Conservation (phyloP, 306 rosid species). For the Dalbergia cultrata region DNA sequence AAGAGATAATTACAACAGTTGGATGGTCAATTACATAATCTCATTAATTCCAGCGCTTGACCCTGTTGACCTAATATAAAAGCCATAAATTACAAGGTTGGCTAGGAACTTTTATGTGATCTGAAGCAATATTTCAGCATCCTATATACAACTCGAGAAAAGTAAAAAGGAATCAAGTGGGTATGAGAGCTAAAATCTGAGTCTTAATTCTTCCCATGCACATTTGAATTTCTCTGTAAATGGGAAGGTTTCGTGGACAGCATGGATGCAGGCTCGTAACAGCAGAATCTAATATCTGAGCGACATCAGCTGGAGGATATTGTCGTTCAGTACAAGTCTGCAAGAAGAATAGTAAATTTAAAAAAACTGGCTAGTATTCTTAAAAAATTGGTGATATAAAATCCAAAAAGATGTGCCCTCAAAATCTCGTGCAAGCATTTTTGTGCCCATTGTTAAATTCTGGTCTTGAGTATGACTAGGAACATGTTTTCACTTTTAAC, state of each 20-base stretch:
- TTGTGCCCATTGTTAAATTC: neutral
- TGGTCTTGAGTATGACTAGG: constrained; percentile 3
- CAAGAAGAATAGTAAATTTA: constrained; percentile 24
- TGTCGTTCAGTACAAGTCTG: constrained; percentile 96
- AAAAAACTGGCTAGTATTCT: constrained; percentile 32
- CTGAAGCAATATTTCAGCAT: constrained; percentile 42
- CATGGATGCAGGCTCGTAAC: constrained; percentile 76
- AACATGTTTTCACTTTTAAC: neutral
- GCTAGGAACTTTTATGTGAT: constrained; percentile 31
- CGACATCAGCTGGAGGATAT: constrained; percentile 90
- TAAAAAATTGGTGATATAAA: constrained; percentile 6
- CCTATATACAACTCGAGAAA: constrained; percentile 49
- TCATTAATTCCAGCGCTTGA: constrained; percentile 1
- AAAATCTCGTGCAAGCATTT: neutral
- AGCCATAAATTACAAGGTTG: constrained; percentile 13
- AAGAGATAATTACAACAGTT: constrained; percentile 1
- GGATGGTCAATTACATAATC: constrained; percentile 36
- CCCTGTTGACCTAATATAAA: constrained; percentile 30
- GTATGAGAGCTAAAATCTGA: constrained; percentile 87
- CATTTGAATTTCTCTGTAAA: constrained; percentile 92
- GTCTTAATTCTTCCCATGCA: constrained; percentile 95
- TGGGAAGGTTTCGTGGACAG: constrained; percentile 75
- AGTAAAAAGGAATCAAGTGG: constrained; percentile 62
- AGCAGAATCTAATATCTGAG: constrained; percentile 86
- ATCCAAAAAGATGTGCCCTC: neutral